Percentiles rank a stretch among this genome's conserved stretches.
Evolutionary conservation across 2,329 filamentous ascomycete genomes (phyloP).

Genomic region (Penicillium brevicompactum): DNA sequence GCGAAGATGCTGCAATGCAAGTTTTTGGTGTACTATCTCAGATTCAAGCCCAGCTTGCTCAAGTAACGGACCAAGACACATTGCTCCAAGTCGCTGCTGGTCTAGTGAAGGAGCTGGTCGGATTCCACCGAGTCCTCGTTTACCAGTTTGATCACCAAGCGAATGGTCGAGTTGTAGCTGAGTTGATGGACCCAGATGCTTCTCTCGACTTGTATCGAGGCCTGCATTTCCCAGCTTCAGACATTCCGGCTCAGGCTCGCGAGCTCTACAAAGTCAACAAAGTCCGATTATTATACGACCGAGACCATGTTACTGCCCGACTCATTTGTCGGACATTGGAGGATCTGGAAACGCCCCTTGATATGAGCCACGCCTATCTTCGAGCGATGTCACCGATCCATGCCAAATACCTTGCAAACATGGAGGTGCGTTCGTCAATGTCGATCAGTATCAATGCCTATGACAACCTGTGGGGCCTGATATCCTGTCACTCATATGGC

Average conservation of each 20-base stretch:
- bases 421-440: conserved; percentile 77
- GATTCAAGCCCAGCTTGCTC: neutral
- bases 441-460: conserved; percentile 80
- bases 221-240: conserved; percentile 80
- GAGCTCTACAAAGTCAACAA: conserved; percentile 92
- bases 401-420: conserved; percentile 82
- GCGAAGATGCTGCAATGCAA: conserved; percentile 85
- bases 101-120: conserved; percentile 84
- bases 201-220: conserved; percentile 86
- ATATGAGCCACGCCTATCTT: conserved; percentile 82
- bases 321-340: conserved; percentile 75
- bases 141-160: conserved; percentile 84
- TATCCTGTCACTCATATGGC: conserved; percentile 84
- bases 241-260: conserved; percentile 84
- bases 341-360: conserved; percentile 68
- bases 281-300: conserved; percentile 82
- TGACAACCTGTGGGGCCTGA: conserved; percentile 80
- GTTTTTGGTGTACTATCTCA: conserved; percentile 44
- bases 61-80: neutral
- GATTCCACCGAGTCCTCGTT: conserved; percentile 90
- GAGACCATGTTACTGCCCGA: conserved; percentile 76
- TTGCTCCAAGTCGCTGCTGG: conserved; percentile 45
- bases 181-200: conserved; percentile 76
- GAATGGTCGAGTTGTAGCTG: conserved; percentile 85
- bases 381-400: conserved; percentile 84